Conservation (phyloP, 2,329 filamentous ascomycete genomes). For the Monilinia laxa region DNA sequence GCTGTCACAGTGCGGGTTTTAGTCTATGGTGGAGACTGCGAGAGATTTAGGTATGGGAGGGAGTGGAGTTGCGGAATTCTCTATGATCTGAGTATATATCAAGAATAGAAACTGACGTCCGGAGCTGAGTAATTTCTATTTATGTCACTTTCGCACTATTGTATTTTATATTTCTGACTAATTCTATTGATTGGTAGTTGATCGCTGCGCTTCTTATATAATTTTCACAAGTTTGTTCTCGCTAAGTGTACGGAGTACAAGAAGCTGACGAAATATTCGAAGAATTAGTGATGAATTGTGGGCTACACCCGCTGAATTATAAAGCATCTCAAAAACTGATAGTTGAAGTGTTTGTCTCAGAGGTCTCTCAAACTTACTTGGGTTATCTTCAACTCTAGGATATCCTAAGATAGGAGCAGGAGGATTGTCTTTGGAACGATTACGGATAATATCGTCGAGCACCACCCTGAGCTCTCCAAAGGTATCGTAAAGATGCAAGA, state of each 20-base stretch:
- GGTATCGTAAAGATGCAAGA: slow-evolving; percentile 25
- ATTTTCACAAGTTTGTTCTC: not conserved
- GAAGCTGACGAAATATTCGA: not conserved
- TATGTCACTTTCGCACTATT: too few relatives aligned
- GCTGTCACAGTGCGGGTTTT: not conserved
- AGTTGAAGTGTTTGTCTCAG: not conserved
- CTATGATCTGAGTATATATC: too few relatives aligned
- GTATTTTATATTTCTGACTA: too few relatives aligned
- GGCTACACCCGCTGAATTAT: not conserved
- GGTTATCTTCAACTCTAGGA: slow-evolving; percentile 27
- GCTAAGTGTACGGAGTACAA: not conserved
- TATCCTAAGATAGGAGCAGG: slow-evolving; percentile 30
- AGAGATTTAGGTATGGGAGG: not conserved
- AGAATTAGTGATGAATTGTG: not conserved
- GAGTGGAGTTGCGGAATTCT: not conserved
- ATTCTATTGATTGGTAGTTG: too few relatives aligned
- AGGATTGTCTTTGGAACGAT: slow-evolving; percentile 27
- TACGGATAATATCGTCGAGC: slow-evolving; percentile 30
- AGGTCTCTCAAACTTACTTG: slow-evolving; percentile 19
- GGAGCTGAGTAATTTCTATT: too few relatives aligned
- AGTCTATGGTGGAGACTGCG: not conserved
- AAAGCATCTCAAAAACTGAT: too few relatives aligned
- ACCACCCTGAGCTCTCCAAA: slow-evolving; percentile 26
- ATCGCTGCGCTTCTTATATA: too few relatives aligned
- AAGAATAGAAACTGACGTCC: too few relatives aligned